A percentile compares a stretch with the other conserved stretches of the same genome.
Conservation (phyloP, 1,284 basidiomycete species). For the Leccinum griseonigrum region DNA sequence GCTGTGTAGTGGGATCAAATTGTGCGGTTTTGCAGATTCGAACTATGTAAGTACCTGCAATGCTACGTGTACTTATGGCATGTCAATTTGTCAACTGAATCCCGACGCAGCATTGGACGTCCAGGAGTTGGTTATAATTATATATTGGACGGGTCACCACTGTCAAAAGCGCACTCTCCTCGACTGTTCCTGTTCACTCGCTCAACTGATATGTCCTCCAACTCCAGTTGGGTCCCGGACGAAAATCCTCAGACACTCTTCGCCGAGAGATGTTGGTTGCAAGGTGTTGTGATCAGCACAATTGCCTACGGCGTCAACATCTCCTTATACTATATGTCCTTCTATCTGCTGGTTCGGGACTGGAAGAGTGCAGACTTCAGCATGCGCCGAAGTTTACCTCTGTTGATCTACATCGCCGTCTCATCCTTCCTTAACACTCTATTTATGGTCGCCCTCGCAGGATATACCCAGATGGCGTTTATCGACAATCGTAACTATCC, state of each 20-base stretch:
- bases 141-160: not conserved
- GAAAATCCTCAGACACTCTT: not conserved
- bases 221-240: not conserved
- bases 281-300: not conserved
- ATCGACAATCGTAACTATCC: not conserved
- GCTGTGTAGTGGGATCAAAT: not conserved
- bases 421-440: not conserved
- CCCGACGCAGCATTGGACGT: not conserved
- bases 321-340: not conserved
- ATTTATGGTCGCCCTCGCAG: not conserved
- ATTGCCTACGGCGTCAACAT: not conserved
- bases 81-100: not conserved
- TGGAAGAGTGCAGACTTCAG: not conserved
- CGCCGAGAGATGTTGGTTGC: not conserved
- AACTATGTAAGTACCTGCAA: not conserved
- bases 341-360: not conserved
- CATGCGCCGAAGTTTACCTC: not conserved
- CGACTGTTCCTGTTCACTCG: not conserved
- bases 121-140: not conserved
- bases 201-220: not conserved
- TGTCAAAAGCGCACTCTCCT: not conserved
- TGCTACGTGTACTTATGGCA: not conserved
- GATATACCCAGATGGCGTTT: not conserved
- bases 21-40: not conserved
- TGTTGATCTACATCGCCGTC: not conserved